Base-by-base conservation (phyloP, 768 basidiomycete genomes). In the Boletus subparvulus region DNA sequence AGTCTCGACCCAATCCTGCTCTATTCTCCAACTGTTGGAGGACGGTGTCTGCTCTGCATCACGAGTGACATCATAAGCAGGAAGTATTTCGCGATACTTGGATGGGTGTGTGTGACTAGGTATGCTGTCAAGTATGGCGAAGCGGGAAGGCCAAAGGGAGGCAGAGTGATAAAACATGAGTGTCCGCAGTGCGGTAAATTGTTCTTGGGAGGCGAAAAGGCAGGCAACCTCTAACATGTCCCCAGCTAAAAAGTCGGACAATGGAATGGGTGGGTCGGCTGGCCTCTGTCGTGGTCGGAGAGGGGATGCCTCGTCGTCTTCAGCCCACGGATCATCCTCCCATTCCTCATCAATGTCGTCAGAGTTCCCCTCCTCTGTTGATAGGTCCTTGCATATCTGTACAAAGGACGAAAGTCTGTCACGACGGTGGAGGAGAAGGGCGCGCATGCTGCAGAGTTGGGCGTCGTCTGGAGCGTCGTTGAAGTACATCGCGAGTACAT, bases 371-470 rank as follows among this genome's bases (percentile, higher is more conserved):
- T 63, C 58, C 33, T 66, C 62, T 11, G 59, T 56, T 26, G 79
- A 69, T 13, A 75, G 61, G 21, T 70, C 75, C 59, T 78, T 78
- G 65, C 73, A 80, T 61, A 92, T 78, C 63, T 87, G 81, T 21
- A 81, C 75, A 56, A 80, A 93, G n/a, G 89, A 90, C 59, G 85
- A 86, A 46, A 93, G 75, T 46, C 82, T 76, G 69, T 91, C 88
- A 32, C 84, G 74, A 12, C 90, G 79, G 47, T 81, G 76, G 35
- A 93, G 77, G n/a, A 94, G 78, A n/a, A 83, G 59, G 19, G 78
- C 72, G 37, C 92, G 89, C 59, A 93, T 73, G 59, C 75, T 71
- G 62, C 84, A 89, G 41, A 90, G 69, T 51, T 83, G 81, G 21
- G 83, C 85, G 61, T 92, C 89, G 11, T 77, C 74, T 40, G 82